Evolutionary conservation across 2,329 filamentous ascomycete species (phyloP).

Genomic region (Diplodia seriata): DNA sequence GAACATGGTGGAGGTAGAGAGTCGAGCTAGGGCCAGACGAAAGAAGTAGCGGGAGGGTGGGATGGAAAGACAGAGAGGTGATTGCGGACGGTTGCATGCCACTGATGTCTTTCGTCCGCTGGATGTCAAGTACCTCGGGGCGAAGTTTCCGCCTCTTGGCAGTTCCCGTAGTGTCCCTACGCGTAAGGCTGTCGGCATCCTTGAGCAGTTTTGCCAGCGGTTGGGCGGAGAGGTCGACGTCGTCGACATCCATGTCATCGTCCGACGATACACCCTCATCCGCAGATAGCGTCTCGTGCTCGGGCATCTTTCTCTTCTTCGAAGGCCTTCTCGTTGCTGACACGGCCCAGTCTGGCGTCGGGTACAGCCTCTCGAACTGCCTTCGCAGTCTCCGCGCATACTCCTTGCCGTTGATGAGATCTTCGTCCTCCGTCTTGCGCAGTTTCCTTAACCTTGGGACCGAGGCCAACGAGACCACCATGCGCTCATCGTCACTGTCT

Average conservation of each 20-base stretch:
- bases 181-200: constrained; percentile 71
- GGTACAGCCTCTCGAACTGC: constrained; percentile 69
- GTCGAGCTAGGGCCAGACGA: constrained; percentile 87
- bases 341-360: constrained; percentile 67
- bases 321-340: constrained; percentile 49
- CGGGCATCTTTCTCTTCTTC: constrained; percentile 55
- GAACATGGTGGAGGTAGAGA: constrained; percentile 87
- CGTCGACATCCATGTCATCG: constrained; percentile 61
- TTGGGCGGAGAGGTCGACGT: constrained; percentile 66
- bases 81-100: constrained; percentile 80
- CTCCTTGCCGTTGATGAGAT: constrained; percentile 83
- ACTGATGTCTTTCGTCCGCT: constrained; percentile 84
- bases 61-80: constrained; percentile 87
- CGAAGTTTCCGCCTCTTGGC: constrained; percentile 74
- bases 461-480: constrained; percentile 81
- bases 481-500: constrained; percentile 92
- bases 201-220: constrained; percentile 83
- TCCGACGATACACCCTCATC: constrained; percentile 61
- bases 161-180: constrained; percentile 54
- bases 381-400: constrained; percentile 81
- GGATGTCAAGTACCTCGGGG: constrained; percentile 88
- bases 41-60: constrained; percentile 83
- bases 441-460: constrained; percentile 82
- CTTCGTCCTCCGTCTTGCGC: constrained; percentile 79
- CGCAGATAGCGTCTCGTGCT: constrained; percentile 50